These are phyloP conservation scores for Exidia glandulosa DNA, from an alignment of 768 basidiomycete genomes.

Conservation along the genomic window DNA sequence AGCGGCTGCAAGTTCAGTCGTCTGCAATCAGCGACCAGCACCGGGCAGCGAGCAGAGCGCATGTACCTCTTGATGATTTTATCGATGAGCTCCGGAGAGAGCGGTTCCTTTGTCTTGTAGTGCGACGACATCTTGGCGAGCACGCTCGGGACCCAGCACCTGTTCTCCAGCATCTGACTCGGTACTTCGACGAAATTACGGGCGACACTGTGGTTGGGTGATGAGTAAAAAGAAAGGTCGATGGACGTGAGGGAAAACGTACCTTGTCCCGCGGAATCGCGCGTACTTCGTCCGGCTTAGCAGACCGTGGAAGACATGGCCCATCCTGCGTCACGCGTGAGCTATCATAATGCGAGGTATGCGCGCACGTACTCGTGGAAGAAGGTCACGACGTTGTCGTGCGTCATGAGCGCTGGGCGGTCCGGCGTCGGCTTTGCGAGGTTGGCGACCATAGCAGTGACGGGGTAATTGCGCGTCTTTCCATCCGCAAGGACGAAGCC, in stretches of 20 bases:
- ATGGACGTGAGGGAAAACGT: too few species aligned
- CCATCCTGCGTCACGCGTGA: slow-evolving; percentile 42
- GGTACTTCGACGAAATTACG: slow-evolving; percentile 84
- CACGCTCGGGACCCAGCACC: slow-evolving; percentile 82
- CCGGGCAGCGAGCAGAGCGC: not conserved
- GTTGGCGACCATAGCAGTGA: slow-evolving; percentile 83
- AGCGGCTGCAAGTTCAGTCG: slow-evolving; percentile 24
- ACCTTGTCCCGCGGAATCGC: slow-evolving; percentile 77
- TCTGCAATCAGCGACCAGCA: not conserved
- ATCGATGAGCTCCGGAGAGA: slow-evolving; percentile 61
- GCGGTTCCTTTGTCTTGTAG: slow-evolving; percentile 58
- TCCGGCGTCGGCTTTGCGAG: slow-evolving; percentile 75
- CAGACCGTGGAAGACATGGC: slow-evolving; percentile 41
- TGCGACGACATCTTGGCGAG: slow-evolving; percentile 72
- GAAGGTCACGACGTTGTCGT: slow-evolving; percentile 80
- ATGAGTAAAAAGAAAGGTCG: slow-evolving; percentile 15
- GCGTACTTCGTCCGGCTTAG: slow-evolving; percentile 59
- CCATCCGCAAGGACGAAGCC: slow-evolving; percentile 50
- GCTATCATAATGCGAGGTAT: not conserved
- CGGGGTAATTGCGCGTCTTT: slow-evolving; percentile 46
- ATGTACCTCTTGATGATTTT: slow-evolving; percentile 68
- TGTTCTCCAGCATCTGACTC: slow-evolving; percentile 88
- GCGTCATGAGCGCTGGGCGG: slow-evolving; percentile 72
- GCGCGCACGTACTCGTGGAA: slow-evolving; percentile 51
- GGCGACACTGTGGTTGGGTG: too few species aligned